A percentile compares a stretch with the other conserved stretches of the same genome.
Evolutionary conservation across 108 stramenopile species (phyloP).

Genomic region (Bacterosira constricta): DNA sequence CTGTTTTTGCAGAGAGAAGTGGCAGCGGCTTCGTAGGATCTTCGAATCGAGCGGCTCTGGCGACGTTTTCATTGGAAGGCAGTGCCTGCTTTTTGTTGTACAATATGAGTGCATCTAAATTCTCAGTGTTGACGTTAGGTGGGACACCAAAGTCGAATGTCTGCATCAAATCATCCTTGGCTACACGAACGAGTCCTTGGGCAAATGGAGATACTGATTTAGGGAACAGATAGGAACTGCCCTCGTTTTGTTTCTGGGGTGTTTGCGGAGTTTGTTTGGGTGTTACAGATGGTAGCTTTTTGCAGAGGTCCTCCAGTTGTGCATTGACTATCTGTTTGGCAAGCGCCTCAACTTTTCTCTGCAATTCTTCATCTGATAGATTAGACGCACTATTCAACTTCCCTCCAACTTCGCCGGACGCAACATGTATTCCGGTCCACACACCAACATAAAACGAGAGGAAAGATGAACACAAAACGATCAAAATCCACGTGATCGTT

Average conservation of each 20-base stretch:
- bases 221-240: not conserved
- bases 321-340: slow-evolving; percentile 9
- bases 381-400: not conserved
- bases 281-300: not conserved
- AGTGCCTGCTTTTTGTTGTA: slow-evolving; percentile 24
- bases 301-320: slow-evolving; percentile 11
- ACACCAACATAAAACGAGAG: slow-evolving; percentile 10
- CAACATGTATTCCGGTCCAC: slow-evolving; percentile 4
- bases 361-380: slow-evolving; percentile 17
- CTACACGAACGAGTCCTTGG: slow-evolving; percentile 16
- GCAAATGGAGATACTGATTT: slow-evolving; percentile 20
- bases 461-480: slow-evolving; percentile 1
- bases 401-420: not conserved
- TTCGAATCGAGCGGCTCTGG: slow-evolving; percentile 1
- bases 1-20: slow-evolving; percentile 17
- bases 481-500: slow-evolving; percentile 9
- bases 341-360: slow-evolving; percentile 10
- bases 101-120: slow-evolving; percentile 37
- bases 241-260: not conserved
- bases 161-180: slow-evolving; percentile 3
- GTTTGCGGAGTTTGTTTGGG: not conserved
- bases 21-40: slow-evolving; percentile 9
- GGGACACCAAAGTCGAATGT: slow-evolving; percentile 43
- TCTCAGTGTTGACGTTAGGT: slow-evolving; percentile 15
- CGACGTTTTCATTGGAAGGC: slow-evolving; percentile 11